Evolutionary conservation across 441 rosid species (phyloP).

Genomic region (Manihot esculenta): DNA sequence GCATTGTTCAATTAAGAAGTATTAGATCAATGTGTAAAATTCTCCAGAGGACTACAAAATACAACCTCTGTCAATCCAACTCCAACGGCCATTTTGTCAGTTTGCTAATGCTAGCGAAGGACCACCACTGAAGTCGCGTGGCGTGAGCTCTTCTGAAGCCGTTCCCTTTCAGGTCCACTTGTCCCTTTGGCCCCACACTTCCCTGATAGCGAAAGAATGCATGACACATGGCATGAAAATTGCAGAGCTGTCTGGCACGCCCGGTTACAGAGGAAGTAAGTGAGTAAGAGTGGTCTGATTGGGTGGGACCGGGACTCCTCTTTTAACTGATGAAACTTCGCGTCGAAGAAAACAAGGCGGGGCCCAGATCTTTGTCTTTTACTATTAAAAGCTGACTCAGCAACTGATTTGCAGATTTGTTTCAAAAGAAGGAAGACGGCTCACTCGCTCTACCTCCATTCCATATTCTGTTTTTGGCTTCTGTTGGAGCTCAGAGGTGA

Average conservation of each 20-base stretch:
- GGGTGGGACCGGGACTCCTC: not conserved
- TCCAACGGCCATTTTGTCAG: not conserved
- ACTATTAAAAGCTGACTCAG: conserved; percentile 12
- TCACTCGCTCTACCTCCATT: too few relatives aligned
- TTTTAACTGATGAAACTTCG: conserved; percentile 28
- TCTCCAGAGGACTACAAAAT: not conserved
- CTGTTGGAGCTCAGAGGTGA: too few relatives aligned
- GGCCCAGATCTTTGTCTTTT: conserved; percentile 1
- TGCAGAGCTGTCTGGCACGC: conserved; percentile 24
- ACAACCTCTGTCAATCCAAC: not conserved
- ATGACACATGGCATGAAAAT: conserved; percentile 14
- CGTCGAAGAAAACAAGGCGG: conserved; percentile 25
- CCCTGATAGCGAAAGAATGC: not conserved
- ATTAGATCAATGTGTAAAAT: too few relatives aligned
- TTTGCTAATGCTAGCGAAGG: too few relatives aligned
- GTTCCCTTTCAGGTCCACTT: not conserved
- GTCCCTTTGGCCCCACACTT: not conserved
- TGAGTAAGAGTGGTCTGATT: too few relatives aligned
- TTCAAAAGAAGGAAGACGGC: too few relatives aligned
- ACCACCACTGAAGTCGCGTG: not conserved
- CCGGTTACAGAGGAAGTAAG: conserved; percentile 4
- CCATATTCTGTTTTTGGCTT: too few relatives aligned
- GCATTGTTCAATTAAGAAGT: too few relatives aligned
- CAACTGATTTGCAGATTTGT: not conserved
- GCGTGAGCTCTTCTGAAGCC: not conserved